Percentiles rank a stretch among this genome's conserved stretches.
These are phyloP conservation scores for Fusarium domesticum DNA, from an alignment of 2,329 filamentous ascomycete species.

Conservation along the genomic window DNA sequence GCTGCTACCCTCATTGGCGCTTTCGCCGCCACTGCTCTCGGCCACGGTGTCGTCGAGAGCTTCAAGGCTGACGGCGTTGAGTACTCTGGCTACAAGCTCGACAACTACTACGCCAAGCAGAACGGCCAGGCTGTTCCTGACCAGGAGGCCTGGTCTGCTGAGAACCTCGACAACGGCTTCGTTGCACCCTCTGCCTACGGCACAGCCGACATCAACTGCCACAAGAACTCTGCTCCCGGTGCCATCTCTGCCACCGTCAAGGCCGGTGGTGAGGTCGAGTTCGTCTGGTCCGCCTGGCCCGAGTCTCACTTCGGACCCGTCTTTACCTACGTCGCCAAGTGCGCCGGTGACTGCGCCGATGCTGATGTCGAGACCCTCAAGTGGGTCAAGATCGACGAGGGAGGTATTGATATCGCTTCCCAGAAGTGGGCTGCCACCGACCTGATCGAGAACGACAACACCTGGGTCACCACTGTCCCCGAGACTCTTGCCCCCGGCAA, in stretches of 20 bases:
- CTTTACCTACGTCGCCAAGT: constrained; percentile 62
- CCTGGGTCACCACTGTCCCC: constrained; percentile 38
- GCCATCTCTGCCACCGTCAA: constrained; percentile 35
- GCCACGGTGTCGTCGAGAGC: constrained; percentile 24
- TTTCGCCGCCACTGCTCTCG: constrained; percentile 22
- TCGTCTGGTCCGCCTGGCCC: constrained; percentile 45
- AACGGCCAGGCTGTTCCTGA: constrained; percentile 15
- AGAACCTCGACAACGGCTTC: constrained; percentile 51
- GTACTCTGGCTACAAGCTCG: constrained; percentile 17
- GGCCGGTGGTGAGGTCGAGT: constrained; percentile 41
- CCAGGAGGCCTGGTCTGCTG: constrained; percentile 40
- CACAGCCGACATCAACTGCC: constrained; percentile 46
- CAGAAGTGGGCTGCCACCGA: constrained; percentile 37
- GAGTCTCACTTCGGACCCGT: constrained; percentile 51
- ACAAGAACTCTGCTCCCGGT: constrained; percentile 39
- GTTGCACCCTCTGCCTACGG: constrained; percentile 41
- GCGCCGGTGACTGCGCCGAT: constrained; percentile 49
- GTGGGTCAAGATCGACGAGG: constrained; percentile 65
- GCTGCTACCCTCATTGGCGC: constrained; percentile 19
- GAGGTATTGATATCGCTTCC: constrained; percentile 43
- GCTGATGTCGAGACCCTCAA: constrained; percentile 52
- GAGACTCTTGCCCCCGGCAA: constrained; percentile 35
- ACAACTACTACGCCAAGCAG: constrained; percentile 25
- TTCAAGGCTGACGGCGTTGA: constrained; percentile 25
- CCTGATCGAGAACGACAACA: constrained; percentile 44